Evolutionary conservation across 2,329 filamentous ascomycete species (phyloP), one percentile per base, ranked within the genome.

Genomic region (Exophiala aquamarina): DNA sequence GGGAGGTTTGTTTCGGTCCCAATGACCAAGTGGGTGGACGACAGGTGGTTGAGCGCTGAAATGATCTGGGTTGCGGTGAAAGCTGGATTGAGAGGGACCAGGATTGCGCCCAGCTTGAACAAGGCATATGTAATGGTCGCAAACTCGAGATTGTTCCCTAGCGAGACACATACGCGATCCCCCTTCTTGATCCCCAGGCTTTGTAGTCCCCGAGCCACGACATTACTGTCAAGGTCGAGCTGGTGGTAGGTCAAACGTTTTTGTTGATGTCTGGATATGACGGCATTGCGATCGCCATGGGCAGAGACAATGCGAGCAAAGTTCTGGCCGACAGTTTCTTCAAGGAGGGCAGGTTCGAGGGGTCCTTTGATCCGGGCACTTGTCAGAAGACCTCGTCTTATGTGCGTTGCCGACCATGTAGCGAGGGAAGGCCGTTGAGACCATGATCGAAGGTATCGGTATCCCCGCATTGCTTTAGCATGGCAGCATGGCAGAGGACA

Each of bases 91-190:
- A 97, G 71, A 0, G 92, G 93, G n/a, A 95, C 91, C 53, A 97
- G 74, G 41, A 97, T 81, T 18, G 89, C 92, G n/a, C 93, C 93
- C 8, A 97, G 78, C 68, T 97, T 97, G 74, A 92, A 95, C 44
- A 93, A 67, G 1, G 91, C 91, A 68, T 97, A 97, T 48, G 53
- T 61, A 67, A 93, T 77, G 40, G 85, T 84, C 3, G 88, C 89
- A 64, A 89, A 92, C 66, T 95, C 90, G 58, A 85, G 73, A 33
- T 83, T 84, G 67, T 95, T 97, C 13, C 92, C 92, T 41, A 96
- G 71, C 50, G 85, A 92, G 19, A 96, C 82, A 11, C 88, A 91
- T 9, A 97, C 87, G 23, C 89, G 79, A 63, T 94, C 86, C 7
- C 57, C 57, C 29, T 59, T 59, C 23, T 57, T 56, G 38, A 59